Evolutionary conservation across 495 filamentous ascomycete species (phyloP).

Genomic region (Venustampulla echinocandica): DNA sequence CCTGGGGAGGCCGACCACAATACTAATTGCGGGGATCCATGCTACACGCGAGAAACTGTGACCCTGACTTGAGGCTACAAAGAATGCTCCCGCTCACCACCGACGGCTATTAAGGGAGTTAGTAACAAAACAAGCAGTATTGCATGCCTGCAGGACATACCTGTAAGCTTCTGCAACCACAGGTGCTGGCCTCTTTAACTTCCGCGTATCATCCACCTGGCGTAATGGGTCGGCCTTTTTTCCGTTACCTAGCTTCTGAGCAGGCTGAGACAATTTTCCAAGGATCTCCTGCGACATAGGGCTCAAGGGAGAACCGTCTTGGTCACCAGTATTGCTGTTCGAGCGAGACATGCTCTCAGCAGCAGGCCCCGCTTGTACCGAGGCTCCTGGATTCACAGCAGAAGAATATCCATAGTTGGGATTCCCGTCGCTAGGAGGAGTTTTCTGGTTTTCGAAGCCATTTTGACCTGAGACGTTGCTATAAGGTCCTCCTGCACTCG

Average conservation of each 20-base stretch:
- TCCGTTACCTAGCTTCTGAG: constrained; percentile 13
- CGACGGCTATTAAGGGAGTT: constrained; percentile 16
- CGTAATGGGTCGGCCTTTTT: constrained; percentile 11
- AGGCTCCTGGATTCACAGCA: too few species aligned
- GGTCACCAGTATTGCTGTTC: constrained; percentile 9
- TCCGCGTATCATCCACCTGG: too few species aligned
- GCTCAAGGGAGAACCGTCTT: constrained; percentile 8
- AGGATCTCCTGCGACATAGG: constrained; percentile 21
- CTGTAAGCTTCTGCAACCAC: constrained; percentile 32
- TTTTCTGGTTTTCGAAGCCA: too few species aligned
- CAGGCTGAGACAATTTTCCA: constrained; percentile 21
- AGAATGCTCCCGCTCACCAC: constrained; percentile 13
- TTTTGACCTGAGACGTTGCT: constrained; percentile 13
- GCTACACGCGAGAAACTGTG: not conserved
- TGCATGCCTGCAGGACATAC: constrained; percentile 21
- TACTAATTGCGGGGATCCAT: constrained; percentile 7
- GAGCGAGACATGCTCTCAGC: constrained; percentile 3
- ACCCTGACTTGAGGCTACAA: not conserved
- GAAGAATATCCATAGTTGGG: too few species aligned
- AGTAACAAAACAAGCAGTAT: not conserved
- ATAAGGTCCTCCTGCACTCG: constrained; percentile 16
- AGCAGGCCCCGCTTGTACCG: not conserved
- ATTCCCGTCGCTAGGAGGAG: too few species aligned
- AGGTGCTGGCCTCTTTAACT: constrained; percentile 29
- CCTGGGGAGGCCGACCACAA: constrained; percentile 7